These are phyloP conservation scores for Quillaja saponaria DNA, from an alignment of 306 rosid species.

Conservation along the genomic window DNA sequence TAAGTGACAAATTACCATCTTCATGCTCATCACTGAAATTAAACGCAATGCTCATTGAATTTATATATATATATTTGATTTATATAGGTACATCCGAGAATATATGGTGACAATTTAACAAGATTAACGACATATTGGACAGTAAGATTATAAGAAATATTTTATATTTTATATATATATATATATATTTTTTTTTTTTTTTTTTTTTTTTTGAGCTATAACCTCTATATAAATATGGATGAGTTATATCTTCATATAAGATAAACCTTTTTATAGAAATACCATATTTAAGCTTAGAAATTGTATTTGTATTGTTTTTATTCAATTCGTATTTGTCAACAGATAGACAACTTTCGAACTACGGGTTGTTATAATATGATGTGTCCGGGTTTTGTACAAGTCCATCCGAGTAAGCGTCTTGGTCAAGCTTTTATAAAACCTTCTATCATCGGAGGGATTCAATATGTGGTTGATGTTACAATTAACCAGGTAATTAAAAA, in stretches of 20 bases:
- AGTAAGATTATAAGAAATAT: not conserved
- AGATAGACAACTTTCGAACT: not conserved
- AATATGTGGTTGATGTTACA: not conserved
- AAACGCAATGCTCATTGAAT: too few relatives aligned
- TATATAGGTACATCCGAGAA: not conserved
- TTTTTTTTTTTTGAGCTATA: too few relatives aligned
- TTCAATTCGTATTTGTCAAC: not conserved
- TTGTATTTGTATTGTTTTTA: not conserved
- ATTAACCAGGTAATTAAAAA: not conserved
- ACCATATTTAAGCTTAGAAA: too few relatives aligned
- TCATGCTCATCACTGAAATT: too few relatives aligned
- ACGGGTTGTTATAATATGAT: not conserved
- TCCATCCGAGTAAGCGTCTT: not conserved
- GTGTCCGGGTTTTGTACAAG: slow-evolving; percentile 3
- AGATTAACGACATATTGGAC: not conserved
- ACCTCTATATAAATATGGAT: too few relatives aligned
- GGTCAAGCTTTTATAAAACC: not conserved
- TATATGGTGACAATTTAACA: not conserved
- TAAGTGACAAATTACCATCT: not conserved
- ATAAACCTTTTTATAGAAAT: not conserved
- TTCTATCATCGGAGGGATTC: not conserved
- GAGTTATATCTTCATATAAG: not conserved
- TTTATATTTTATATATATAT: not conserved
- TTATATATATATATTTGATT: not conserved
- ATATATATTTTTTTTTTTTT: too few relatives aligned